These are phyloP conservation scores for Sporodiniella umbellata DNA, from an alignment of 371 early-diverging fungal species.

Conservation along the genomic window DNA sequence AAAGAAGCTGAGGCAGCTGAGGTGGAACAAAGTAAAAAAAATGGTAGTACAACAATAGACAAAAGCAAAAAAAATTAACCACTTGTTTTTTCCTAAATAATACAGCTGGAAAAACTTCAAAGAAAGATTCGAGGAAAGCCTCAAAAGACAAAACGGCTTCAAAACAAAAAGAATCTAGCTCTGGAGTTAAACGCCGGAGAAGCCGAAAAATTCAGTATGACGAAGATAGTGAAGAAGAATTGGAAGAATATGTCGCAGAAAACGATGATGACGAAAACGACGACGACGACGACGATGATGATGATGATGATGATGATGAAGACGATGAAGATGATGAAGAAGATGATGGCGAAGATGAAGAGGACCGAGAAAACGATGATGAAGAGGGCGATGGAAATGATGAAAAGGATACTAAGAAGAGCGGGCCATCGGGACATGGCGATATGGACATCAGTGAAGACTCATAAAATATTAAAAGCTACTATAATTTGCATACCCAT, in stretches of 20 bases:
- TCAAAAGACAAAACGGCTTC: neutral
- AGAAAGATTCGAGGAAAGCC: neutral
- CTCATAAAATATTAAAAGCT: too few relatives aligned
- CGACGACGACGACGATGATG: neutral
- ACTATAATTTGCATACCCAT: too few relatives aligned
- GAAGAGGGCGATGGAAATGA: too few relatives aligned
- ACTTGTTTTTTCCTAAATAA: neutral
- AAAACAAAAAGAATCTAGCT: neutral
- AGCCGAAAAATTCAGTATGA: conserved; percentile 12
- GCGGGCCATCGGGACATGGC: too few relatives aligned
- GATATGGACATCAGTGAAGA: too few relatives aligned
- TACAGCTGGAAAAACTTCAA: too few relatives aligned
- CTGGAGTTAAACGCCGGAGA: conserved; percentile 1
- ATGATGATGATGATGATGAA: conserved; percentile 6
- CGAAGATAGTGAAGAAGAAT: neutral
- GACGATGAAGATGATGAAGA: conserved; percentile 4
- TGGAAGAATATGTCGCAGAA: conserved; percentile 3
- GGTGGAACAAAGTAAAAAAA: neutral
- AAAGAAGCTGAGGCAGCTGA: conserved; percentile 11
- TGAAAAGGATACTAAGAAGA: too few relatives aligned
- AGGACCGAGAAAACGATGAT: too few relatives aligned
- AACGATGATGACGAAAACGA: conserved; percentile 6
- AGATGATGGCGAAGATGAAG: conserved; percentile 6
- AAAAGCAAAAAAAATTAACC: neutral
- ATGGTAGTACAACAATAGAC: conserved; percentile 8